Evolutionary conservation across 352 stramenopile species (phyloP).

Genomic region (Globisporangium takayamanum): DNA sequence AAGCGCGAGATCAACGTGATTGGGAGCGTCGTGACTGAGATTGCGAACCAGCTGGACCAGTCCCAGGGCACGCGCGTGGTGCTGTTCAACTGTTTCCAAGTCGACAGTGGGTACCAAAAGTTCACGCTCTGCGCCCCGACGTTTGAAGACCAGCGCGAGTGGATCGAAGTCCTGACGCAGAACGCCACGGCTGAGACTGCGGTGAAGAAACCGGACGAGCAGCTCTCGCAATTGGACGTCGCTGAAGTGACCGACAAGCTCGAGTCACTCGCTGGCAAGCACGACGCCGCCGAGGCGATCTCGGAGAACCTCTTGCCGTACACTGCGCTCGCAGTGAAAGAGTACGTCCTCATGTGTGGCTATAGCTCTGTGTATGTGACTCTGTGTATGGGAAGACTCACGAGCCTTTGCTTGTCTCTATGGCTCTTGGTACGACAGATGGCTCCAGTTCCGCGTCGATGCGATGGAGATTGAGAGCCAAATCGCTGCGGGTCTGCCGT

Average conservation of each 20-base stretch:
- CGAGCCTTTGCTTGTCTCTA: not conserved
- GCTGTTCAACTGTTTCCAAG: slow-evolving; percentile 82
- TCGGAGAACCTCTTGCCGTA: slow-evolving; percentile 67
- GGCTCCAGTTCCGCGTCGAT: slow-evolving; percentile 81
- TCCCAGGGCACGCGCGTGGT: slow-evolving; percentile 80
- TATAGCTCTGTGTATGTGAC: not conserved
- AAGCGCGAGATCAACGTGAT: slow-evolving; percentile 88
- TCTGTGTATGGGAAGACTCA: slow-evolving; percentile 10
- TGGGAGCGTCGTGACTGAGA: slow-evolving; percentile 66
- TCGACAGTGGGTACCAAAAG: slow-evolving; percentile 79
- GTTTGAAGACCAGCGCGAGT: slow-evolving; percentile 87
- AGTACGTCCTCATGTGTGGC: slow-evolving; percentile 37
- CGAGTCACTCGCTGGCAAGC: slow-evolving; percentile 76
- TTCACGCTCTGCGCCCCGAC: slow-evolving; percentile 77
- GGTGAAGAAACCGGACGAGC: slow-evolving; percentile 66
- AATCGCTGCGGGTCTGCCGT: slow-evolving; percentile 67
- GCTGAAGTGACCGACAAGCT: slow-evolving; percentile 68
- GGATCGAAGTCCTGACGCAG: slow-evolving; percentile 83
- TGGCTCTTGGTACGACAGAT: slow-evolving; percentile 27
- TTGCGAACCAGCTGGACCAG: slow-evolving; percentile 86
- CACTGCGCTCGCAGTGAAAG: slow-evolving; percentile 79
- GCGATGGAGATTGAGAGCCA: slow-evolving; percentile 82
- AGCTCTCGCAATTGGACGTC: slow-evolving; percentile 65
- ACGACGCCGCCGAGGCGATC: slow-evolving; percentile 60
- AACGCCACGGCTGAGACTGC: slow-evolving; percentile 80